A percentile compares a stretch with the other conserved stretches of the same genome.
These are phyloP conservation scores for Aspergillus sergii DNA, from an alignment of 2,329 filamentous ascomycete genomes.

Conservation along the genomic window DNA sequence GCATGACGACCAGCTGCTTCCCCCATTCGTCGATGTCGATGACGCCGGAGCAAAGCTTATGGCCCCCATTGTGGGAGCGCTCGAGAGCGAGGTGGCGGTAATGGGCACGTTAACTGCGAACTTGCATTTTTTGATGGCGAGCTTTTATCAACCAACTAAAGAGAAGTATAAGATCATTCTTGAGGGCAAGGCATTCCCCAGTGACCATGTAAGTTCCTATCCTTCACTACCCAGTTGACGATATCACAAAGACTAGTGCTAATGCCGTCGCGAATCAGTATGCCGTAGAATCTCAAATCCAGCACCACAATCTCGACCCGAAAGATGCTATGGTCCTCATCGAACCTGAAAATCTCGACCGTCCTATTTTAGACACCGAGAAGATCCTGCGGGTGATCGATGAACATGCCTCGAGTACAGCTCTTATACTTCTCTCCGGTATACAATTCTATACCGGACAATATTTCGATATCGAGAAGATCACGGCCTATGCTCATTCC, in stretches of 20 bases:
- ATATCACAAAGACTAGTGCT: conserved; percentile 10
- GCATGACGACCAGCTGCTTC: conserved; percentile 67
- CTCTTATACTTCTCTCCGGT: conserved; percentile 78
- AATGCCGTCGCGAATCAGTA: conserved; percentile 56
- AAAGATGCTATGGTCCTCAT: conserved; percentile 73
- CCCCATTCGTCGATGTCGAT: conserved; percentile 77
- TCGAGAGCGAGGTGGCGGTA: conserved; percentile 73
- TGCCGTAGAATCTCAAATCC: conserved; percentile 79
- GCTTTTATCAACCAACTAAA: conserved; percentile 74
- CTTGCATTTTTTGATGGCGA: conserved; percentile 78
- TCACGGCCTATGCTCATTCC: conserved; percentile 74
- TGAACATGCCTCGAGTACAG: conserved; percentile 70
- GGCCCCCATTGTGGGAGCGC: conserved; percentile 73
- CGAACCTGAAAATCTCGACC: conserved; percentile 58
- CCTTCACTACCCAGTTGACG: background rate
- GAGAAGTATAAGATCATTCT: conserved; percentile 76
- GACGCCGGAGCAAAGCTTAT: conserved; percentile 71
- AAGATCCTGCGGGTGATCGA: conserved; percentile 74
- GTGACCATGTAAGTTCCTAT: conserved; percentile 66
- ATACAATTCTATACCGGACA: conserved; percentile 94
- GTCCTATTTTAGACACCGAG: conserved; percentile 68
- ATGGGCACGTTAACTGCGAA: conserved; percentile 89
- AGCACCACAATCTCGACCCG: conserved; percentile 68
- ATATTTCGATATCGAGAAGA: conserved; percentile 77
- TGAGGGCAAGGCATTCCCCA: conserved; percentile 90